Evolutionary conservation across 1,139 yeast genomes (phyloP), one percentile per base, ranked within the genome.

Genomic region (Sugiyamaella sp.): DNA sequence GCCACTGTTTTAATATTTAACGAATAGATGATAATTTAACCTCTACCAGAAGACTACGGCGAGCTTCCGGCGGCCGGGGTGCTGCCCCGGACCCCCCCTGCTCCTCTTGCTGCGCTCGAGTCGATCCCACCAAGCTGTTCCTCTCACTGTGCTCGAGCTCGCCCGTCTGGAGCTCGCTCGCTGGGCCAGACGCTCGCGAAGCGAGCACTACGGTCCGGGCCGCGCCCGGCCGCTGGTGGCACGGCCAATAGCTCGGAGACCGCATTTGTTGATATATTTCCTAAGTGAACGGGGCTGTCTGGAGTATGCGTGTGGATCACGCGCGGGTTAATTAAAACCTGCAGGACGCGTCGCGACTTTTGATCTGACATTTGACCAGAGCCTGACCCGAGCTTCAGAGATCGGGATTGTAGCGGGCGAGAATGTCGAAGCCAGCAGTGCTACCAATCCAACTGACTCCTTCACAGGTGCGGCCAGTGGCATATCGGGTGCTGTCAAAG

Each of bases 401-500:
- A n/a, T n/a, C n/a, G 8, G 14, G 14, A 29, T 8, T 12, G 8
- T 29, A 12, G 35, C 14, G 14, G n/a, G 8, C 35, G n/a, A 29
- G 4, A 12, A 29, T 29, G 35, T 43, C 46, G 10, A 19, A 37
- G 8, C 54, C 52, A 2, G 67, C 72, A 2, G 79, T 75, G 6
- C 76, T 90, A 20, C 97, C 97, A 0, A 84, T 88, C 1, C 78
- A 80, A 57, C 79, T 91, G 2, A 87, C 83, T 54, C 89, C 96
- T 0, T 80, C 93, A 0, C 88, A 89, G 66, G 75, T 93, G 37
- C 78, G 99, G 46, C 99, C 99, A 0, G 74, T 91, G 47, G 98
- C 97, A 0, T 93, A 91, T 69, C 76, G 99, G 43, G 80, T 91
- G 1, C 71, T 93, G 17, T 89, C 98, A 2, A 93, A 90, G 71